phyloP scores from a whole-genome alignment of 768 basidiomycete genomes.

The Cystofilobasidium bisporidii region DNA sequence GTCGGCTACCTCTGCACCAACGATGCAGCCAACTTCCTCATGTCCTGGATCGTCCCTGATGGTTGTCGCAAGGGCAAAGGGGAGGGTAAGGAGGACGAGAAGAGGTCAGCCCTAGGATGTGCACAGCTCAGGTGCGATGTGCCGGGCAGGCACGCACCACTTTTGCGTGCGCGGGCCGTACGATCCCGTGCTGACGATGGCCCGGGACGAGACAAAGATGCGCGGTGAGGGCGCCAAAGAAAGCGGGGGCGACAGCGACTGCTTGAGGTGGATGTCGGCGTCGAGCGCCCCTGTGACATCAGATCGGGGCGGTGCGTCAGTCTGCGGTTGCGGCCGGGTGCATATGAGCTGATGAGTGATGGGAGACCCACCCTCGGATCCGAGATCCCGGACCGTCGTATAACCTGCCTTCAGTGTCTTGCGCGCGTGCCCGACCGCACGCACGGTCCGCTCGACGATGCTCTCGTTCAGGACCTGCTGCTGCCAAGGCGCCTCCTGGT shows the following conservation, averaged over 20 bases:
- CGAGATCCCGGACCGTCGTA: slow-evolving; percentile 58
- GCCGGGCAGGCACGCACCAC: neutral
- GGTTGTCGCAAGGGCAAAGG: neutral
- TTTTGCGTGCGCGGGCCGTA: slow-evolving; percentile 45
- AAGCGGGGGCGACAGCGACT: slow-evolving; percentile 48
- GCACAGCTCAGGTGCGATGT: neutral
- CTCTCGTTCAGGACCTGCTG: slow-evolving; percentile 56
- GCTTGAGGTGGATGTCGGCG: slow-evolving; percentile 52
- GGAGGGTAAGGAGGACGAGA: neutral
- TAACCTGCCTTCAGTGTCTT: slow-evolving; percentile 55
- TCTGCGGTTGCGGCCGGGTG: no score
- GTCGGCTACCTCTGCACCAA: slow-evolving; percentile 53
- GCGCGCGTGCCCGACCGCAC: slow-evolving; percentile 54
- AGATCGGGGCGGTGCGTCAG: neutral
- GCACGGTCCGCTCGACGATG: slow-evolving; percentile 52
- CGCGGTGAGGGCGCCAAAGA: slow-evolving; percentile 53
- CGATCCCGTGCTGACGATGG: slow-evolving; percentile 54
- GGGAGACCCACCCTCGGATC: slow-evolving; percentile 49
- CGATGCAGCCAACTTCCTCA: slow-evolving; percentile 52
- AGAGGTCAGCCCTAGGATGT: neutral
- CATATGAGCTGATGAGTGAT: no score
- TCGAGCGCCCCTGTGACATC: slow-evolving; percentile 47
- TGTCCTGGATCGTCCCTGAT: slow-evolving; percentile 32
- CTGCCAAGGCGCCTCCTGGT: slow-evolving; percentile 53
- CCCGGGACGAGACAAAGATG: slow-evolving; percentile 54